Percentiles rank a stretch among this genome's conserved stretches.
Conservation (phyloP, 176 grass and related monocot genomes). For the Tuctoria greenei region DNA sequence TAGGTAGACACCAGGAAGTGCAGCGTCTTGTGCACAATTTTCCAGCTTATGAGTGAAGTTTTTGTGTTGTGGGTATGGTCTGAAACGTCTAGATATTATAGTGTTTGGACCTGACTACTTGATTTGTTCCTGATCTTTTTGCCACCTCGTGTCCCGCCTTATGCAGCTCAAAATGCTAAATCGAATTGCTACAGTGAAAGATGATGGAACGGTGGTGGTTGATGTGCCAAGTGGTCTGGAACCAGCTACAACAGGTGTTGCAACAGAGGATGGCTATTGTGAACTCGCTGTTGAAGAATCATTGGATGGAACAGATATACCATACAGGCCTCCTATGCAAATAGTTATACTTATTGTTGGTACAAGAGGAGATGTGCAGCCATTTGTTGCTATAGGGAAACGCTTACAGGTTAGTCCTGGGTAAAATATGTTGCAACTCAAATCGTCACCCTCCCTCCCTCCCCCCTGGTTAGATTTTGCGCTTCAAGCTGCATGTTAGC, state of each 20-base stretch:
- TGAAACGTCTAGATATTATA: not conserved
- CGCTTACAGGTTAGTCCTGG: constrained; percentile 67
- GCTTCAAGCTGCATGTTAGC: not conserved
- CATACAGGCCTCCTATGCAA: constrained; percentile 75
- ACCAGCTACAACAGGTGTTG: constrained; percentile 33
- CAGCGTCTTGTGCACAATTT: not conserved
- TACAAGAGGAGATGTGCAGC: constrained; percentile 95
- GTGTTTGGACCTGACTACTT: not conserved
- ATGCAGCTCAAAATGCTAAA: constrained; percentile 64
- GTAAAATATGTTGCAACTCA: constrained; percentile 29
- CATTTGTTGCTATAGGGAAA: constrained; percentile 97
- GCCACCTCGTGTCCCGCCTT: not conserved
- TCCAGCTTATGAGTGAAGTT: not conserved
- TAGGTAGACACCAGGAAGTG: not conserved
- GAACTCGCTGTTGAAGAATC: constrained; percentile 53
- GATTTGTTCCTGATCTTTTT: constrained; percentile 13
- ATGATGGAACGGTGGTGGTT: constrained; percentile 95
- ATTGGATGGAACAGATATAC: constrained; percentile 63
- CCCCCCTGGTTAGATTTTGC: constrained; percentile 1
- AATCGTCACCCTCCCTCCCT: not conserved
- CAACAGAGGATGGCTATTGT: constrained; percentile 42
- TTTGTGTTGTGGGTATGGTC: not conserved
- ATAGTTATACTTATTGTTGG: constrained; percentile 98
- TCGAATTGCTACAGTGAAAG: constrained; percentile 74
- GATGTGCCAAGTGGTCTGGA: constrained; percentile 79